phyloP scores from a whole-genome alignment of 192 early-diverging fungal species.

The Linnemannia elongata region DNA sequence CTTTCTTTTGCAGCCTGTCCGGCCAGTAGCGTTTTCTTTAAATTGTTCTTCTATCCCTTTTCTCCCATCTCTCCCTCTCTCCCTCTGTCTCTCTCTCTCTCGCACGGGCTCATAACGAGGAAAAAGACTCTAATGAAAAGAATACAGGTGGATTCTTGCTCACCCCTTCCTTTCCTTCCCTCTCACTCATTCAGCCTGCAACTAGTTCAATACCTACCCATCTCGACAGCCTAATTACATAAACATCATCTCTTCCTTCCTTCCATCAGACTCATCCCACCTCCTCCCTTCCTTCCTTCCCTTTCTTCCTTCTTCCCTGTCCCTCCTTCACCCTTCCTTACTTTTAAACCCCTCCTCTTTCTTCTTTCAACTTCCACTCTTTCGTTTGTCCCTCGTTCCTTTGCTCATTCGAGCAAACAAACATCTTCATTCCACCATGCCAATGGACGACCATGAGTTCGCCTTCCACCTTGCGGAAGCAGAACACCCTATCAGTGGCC shows the following conservation, averaged over 20 bases:
- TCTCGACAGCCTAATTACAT: too few species aligned
- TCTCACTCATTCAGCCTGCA: too few species aligned
- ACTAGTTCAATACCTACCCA: too few species aligned
- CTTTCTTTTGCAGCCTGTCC: too few species aligned
- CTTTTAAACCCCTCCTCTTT: background rate
- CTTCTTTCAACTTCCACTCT: background rate
- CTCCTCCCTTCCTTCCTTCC: too few species aligned
- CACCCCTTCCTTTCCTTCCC: background rate
- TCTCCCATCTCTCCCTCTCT: background rate
- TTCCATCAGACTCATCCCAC: too few species aligned
- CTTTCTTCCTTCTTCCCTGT: too few species aligned
- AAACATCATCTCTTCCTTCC: too few species aligned
- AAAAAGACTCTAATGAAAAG: background rate
- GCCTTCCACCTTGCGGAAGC: background rate
- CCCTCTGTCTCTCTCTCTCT: background rate
- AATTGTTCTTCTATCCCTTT: background rate
- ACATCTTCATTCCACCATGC: background rate
- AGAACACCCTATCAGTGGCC: constrained; percentile 9
- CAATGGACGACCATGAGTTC: constrained; percentile 4
- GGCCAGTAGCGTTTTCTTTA: too few species aligned
- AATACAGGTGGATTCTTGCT: background rate
- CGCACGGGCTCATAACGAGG: background rate
- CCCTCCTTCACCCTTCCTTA: background rate
- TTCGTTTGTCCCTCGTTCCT: background rate
- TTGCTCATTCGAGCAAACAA: background rate